Base-by-base conservation (phyloP, 805 yeast genomes). In the Sugiyamaella boreocaroliniensis region DNA sequence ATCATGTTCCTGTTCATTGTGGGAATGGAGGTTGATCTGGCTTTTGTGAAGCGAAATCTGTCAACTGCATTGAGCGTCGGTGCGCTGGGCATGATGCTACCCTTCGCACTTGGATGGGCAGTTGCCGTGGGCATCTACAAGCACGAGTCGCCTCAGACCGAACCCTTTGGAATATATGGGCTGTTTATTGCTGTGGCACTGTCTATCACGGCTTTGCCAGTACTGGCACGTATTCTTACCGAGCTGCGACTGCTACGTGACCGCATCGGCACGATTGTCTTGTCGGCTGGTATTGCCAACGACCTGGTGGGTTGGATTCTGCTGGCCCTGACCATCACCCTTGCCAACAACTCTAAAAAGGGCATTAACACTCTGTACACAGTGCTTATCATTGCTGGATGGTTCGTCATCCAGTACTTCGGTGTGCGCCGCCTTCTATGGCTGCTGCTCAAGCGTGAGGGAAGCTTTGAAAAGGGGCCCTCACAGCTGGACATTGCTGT, bases 191-290 rank as follows among this genome's bases (percentile, higher is more conserved):
- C 92, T 2, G 89, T 85, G 11, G 92, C 95, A 1, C 76, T 86
- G 75, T 81, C 92, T 57, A 85, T 86, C 58, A 86, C 95, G 2
- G 95, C 95, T 0, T 83, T 86, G 66, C 95, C 95, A 0, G 95
- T 86, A 1, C 69, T 86, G 56, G 92, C 87, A 1, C 79, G 95
- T 64, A 86, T 86, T 26, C 69, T 86, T 57, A 82, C 89, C 4
- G 92, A 86, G 63, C 72, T 86, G 56, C 76, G 86, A 58, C 72
- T 86, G 55, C 76, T 84, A 44, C 81, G 81, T 48, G 89, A 83
- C 62, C 73, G 87, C 58, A 90, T 86, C 18, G 68, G 68, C 7
- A 71, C 74, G 20, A 69, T 76, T 46, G 93, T 85, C n/a, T 69
- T 86, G 37, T 86, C 92, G 2, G 93, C 95, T 2, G 95, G 95